phyloP scores from a whole-genome alignment of 352 stramenopile species.

The Plasmopara halstedii region DNA sequence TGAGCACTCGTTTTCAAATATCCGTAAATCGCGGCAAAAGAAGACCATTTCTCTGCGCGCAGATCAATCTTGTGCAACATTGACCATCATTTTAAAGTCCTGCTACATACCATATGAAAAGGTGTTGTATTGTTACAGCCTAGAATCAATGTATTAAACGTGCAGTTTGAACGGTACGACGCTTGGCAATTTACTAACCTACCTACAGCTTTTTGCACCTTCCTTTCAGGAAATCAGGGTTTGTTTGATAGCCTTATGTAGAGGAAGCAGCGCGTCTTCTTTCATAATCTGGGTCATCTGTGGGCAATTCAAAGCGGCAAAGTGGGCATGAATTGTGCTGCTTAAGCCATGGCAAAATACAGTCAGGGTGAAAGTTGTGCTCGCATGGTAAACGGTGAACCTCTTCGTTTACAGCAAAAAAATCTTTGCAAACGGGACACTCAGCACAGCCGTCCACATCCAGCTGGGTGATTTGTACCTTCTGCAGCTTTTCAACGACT shows the following conservation, averaged over 20 bases:
- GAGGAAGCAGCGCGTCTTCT: constrained; percentile 29
- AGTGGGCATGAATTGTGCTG: constrained; percentile 86
- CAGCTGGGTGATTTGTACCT: constrained; percentile 59
- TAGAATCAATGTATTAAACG: too few relatives aligned
- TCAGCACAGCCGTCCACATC: constrained; percentile 74
- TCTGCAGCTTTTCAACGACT: constrained; percentile 64
- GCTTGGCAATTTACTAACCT: too few relatives aligned
- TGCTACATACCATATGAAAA: too few relatives aligned
- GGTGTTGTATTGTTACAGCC: too few relatives aligned
- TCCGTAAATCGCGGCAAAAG: too few relatives aligned
- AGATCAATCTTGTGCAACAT: too few relatives aligned
- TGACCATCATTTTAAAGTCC: too few relatives aligned
- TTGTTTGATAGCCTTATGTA: constrained; percentile 11
- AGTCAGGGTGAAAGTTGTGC: constrained; percentile 79
- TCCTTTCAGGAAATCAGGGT: too few relatives aligned
- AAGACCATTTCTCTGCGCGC: too few relatives aligned
- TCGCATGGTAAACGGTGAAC: constrained; percentile 64
- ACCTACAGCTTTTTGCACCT: too few relatives aligned
- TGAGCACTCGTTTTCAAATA: too few relatives aligned
- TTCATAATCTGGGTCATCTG: constrained; percentile 80
- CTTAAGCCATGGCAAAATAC: constrained; percentile 82
- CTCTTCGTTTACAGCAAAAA: constrained; percentile 72
- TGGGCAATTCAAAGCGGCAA: constrained; percentile 77
- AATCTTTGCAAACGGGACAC: constrained; percentile 83
- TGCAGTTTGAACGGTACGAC: too few relatives aligned